Evolutionary conservation across 2,329 filamentous ascomycete species (phyloP).

Genomic region (Exophiala sideris): DNA sequence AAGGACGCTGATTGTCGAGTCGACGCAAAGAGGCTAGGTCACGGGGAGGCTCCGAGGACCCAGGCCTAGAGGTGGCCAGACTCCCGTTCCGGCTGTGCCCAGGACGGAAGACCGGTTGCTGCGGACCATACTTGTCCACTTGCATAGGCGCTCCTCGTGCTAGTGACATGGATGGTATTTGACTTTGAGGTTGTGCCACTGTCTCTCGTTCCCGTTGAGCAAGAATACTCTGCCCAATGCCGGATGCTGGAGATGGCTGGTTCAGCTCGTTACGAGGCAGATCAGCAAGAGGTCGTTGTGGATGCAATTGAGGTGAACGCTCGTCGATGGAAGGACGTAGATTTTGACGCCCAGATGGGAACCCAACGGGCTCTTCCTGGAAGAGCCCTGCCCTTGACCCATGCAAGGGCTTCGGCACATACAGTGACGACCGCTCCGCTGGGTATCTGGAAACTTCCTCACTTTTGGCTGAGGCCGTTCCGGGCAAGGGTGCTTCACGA

Average conservation of each 20-base stretch:
- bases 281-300: conserved; percentile 20
- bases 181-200: conserved; percentile 7
- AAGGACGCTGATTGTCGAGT: conserved; percentile 12
- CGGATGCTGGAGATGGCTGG: conserved; percentile 8
- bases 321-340: conserved; percentile 36
- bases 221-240: conserved; percentile 8
- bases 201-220: conserved; percentile 18
- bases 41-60: conserved; percentile 12
- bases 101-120: conserved; percentile 13
- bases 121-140: conserved; percentile 12
- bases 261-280: conserved; percentile 7
- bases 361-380: conserved; percentile 38
- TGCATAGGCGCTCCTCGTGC: conserved; percentile 13
- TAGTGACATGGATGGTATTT: conserved; percentile 9
- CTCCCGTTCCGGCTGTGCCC: conserved; percentile 23
- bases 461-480: conserved; percentile 8
- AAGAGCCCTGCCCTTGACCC: conserved; percentile 47
- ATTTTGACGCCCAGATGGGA: conserved; percentile 30
- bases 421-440: conserved; percentile 32
- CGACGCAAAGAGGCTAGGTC: conserved; percentile 18
- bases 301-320: conserved; percentile 25
- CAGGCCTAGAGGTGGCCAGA: conserved; percentile 6
- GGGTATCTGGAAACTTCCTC: conserved; percentile 35
- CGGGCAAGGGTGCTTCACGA: conserved; percentile 14
- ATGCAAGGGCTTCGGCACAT: conserved; percentile 32